phyloP scores from a whole-genome alignment of 768 basidiomycete species.

The Obba rivulosa region DNA sequence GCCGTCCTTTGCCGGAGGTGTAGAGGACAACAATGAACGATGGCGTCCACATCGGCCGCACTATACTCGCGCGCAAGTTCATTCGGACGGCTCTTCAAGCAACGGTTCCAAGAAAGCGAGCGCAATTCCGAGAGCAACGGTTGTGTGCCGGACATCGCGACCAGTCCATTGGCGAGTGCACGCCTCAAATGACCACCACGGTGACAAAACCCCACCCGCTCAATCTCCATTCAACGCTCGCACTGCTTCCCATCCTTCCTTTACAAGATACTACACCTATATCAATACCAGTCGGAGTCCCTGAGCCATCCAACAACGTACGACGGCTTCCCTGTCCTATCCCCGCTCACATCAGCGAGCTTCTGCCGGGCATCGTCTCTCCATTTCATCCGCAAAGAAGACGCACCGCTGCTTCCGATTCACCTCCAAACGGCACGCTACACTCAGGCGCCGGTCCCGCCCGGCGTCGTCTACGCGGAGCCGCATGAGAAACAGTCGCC shows the following conservation, averaged over 20 bases:
- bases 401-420: background rate
- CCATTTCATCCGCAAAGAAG: background rate
- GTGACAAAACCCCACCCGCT: slow-evolving; percentile 21
- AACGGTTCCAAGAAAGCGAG: slow-evolving; percentile 6
- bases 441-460: slow-evolving; percentile 11
- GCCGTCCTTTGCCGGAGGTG: too few species aligned
- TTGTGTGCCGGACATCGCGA: slow-evolving; percentile 15
- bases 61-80: too few species aligned
- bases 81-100: slow-evolving; percentile 16
- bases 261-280: slow-evolving; percentile 7
- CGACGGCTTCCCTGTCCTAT: slow-evolving; percentile 3
- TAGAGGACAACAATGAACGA: too few species aligned
- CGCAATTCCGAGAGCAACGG: slow-evolving; percentile 6
- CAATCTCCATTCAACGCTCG: slow-evolving; percentile 23
- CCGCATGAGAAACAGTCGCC: slow-evolving; percentile 1
- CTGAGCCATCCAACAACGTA: background rate
- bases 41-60: too few species aligned
- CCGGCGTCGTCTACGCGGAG: slow-evolving; percentile 11
- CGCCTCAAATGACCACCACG: slow-evolving; percentile 12
- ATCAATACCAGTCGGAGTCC: slow-evolving; percentile 6
- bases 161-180: slow-evolving; percentile 18
- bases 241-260: slow-evolving; percentile 7
- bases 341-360: background rate
- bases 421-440: slow-evolving; percentile 5
- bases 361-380: slow-evolving; percentile 13